A percentile compares a stretch with the other conserved stretches of the same genome.
Evolutionary conservation across 2,329 filamentous ascomycete genomes (phyloP).

Genomic region (Penicillium sp.): DNA sequence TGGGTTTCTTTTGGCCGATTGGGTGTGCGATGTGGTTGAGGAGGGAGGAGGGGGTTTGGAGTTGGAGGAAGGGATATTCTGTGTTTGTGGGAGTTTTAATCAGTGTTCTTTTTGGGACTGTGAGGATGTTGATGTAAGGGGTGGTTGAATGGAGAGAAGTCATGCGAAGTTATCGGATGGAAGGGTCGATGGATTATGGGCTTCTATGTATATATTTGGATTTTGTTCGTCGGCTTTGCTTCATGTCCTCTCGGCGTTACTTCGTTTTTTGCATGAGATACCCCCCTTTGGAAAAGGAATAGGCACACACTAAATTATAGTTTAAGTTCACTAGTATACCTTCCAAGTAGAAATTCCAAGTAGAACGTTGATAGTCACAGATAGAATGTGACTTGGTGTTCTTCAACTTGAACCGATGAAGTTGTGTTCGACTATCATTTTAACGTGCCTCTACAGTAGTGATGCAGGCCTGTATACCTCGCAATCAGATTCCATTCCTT

Average conservation of each 20-base stretch:
- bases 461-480: no score
- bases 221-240: background rate
- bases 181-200: background rate
- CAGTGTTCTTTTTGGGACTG: conserved; percentile 74
- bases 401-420: background rate
- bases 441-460: background rate
- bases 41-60: conserved; percentile 85
- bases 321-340: background rate
- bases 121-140: conserved; percentile 56
- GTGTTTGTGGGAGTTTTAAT: conserved; percentile 83
- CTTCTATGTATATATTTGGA: background rate
- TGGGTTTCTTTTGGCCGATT: conserved; percentile 94
- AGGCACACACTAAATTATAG: background rate
- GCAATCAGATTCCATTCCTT: no score
- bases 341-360: no score
- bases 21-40: conserved; percentile 84
- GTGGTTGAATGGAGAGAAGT: background rate
- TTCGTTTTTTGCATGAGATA: conserved; percentile 26
- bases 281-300: conserved; percentile 15
- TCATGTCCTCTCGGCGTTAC: background rate
- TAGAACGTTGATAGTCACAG: background rate
- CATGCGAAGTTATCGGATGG: background rate
- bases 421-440: no score
- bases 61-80: conserved; percentile 78
- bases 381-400: background rate